Evolutionary conservation across 2,329 filamentous ascomycete species (phyloP), one percentile per base, ranked within the genome.

Genomic region (Sporothrix phasma): DNA sequence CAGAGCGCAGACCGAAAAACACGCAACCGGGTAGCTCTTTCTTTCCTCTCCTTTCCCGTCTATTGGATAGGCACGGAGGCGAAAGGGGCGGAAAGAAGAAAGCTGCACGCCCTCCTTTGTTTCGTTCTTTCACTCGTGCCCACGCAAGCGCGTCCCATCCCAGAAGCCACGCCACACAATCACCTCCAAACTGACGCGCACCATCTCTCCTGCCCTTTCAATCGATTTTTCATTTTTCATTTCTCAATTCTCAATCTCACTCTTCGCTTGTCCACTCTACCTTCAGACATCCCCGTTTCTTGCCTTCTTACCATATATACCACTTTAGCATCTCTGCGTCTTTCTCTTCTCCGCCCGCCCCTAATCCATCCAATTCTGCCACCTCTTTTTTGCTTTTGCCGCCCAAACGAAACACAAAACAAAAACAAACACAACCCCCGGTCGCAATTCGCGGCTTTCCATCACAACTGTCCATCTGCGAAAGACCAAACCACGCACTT

Each of bases 91-190:
- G n/a, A 37, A 37, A 43, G 47, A 54, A 29, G 13, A 19, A 58
- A 37, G 41, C 59, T 24, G n/a, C 59, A 19, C 11, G 11, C 31
- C 7, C 22, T 51, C 37, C 26, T 51, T 43, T 60, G 31, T 49
- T 60, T 37, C 54, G 19, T 37, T 58, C 29, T 34, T 13, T 22
- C 24, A 24, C 24, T 41, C 10, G 19, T 53, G 61, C 47, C 47
- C 61, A 54, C 56, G 54, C 63, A 61, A 61, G 45, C 63, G 63
- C 63, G 63, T n/a, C 53, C 56, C 56, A 29, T 46, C 62, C 45
- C 34, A 43, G 34, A 51, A 47, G 24, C 53, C 34, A 29, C n/a
- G n/a, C n/a, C n/a, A n/a, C n/a, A n/a, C 54, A 26, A 29, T 37
- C 46, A 29, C 11, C 34, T 37, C 60, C 26, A n/a, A n/a, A 49